Evolutionary conservation across 345 rosid genomes (phyloP).

Genomic region (Eucalyptus caleyi): DNA sequence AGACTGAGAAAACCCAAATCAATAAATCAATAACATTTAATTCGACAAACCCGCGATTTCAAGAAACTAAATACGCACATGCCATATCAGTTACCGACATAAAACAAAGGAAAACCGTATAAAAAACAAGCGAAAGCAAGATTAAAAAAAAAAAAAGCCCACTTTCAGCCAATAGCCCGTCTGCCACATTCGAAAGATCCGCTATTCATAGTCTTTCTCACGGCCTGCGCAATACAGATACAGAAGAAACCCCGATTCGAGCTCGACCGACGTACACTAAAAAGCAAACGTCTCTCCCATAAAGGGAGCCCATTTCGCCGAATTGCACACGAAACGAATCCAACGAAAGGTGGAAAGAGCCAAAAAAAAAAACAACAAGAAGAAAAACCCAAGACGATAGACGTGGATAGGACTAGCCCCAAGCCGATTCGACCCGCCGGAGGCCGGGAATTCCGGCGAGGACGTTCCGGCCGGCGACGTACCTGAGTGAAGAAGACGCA

Average conservation of each 20-base stretch:
- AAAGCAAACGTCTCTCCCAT: not conserved
- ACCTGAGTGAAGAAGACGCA: not conserved
- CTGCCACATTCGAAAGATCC: not conserved
- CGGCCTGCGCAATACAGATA: not conserved
- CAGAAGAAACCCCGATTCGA: not conserved
- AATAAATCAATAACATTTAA: not conserved
- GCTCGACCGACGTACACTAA: not conserved
- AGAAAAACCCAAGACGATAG: not conserved
- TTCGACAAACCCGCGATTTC: not conserved
- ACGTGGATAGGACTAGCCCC: not conserved
- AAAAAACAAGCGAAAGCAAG: not conserved
- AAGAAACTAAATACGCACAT: not conserved
- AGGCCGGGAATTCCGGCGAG: not conserved
- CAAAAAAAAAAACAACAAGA: not conserved
- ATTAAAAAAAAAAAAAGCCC: not conserved
- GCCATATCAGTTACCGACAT: not conserved
- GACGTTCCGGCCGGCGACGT: not conserved
- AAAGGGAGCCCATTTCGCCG: not conserved
- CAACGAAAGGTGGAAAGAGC: not conserved
- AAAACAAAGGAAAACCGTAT: not conserved
- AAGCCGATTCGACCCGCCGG: not conserved
- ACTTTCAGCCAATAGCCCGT: not conserved
- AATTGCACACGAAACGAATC: not conserved
- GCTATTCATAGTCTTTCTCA: not conserved
- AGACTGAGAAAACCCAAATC: not conserved